Evolutionary conservation across 1,284 basidiomycete genomes (phyloP).

Genomic region (Naganishia liquefaciens): DNA sequence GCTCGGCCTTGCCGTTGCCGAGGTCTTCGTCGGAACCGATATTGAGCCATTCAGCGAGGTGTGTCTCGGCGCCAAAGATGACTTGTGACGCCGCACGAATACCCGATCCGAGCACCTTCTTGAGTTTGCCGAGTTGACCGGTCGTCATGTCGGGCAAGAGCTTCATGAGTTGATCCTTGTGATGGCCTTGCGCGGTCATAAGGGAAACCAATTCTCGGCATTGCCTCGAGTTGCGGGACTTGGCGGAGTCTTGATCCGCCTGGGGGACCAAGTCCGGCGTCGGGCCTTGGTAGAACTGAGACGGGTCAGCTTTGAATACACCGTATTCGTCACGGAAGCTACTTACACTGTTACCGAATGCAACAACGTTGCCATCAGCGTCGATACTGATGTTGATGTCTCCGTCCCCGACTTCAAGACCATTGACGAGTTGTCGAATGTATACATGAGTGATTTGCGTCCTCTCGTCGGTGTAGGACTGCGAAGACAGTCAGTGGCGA

Average conservation of each 20-base stretch:
- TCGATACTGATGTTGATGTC: conserved; percentile 86
- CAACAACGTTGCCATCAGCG: conserved; percentile 69
- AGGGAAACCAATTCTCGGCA: conserved; percentile 16
- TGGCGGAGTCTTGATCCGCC: no score
- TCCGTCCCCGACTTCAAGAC: conserved; percentile 81
- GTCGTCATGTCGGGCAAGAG: conserved; percentile 13
- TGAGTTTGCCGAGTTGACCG: conserved; percentile 26
- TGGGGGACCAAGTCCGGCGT: background rate
- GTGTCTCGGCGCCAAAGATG: conserved; percentile 18
- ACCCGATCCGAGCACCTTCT: conserved; percentile 16
- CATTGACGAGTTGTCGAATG: conserved; percentile 74
- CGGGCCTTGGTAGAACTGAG: conserved; percentile 28
- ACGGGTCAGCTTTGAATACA: background rate
- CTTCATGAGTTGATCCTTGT: conserved; percentile 9
- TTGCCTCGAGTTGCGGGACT: conserved; percentile 1
- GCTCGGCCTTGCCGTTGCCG: conserved; percentile 3
- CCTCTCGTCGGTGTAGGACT: conserved; percentile 80
- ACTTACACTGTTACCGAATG: conserved; percentile 76
- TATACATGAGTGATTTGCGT: conserved; percentile 85
- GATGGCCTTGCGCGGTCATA: conserved; percentile 6
- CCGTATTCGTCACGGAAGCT: no score
- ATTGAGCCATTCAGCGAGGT: conserved; percentile 10
- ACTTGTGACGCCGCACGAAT: conserved; percentile 23
- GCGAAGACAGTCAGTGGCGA: background rate
- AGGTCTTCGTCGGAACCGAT: background rate